Base-by-base conservation (phyloP, 192 early-diverging fungal species). In the Coemansia sp. region DNA sequence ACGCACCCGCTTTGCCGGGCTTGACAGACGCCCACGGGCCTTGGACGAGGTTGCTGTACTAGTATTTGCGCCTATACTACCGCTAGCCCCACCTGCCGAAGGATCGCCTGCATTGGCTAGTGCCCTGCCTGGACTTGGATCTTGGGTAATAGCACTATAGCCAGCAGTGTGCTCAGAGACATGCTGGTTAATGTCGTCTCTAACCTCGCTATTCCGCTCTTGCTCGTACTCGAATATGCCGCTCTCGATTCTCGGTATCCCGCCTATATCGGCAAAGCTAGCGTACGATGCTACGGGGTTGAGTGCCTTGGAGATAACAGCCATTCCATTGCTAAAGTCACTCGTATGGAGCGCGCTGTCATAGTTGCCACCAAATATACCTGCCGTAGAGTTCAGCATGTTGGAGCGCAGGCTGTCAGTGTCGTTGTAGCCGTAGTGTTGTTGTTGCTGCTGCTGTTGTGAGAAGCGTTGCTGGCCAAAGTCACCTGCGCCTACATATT, bases 171-270 rank as follows among this genome's bases (percentile, higher is more conserved):
- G 44, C 45, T 46, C 64, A 14, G 42, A 12, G n/a, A 8, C 32
- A 25, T 39, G 42, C 4, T n/a, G 21, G 31, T 62, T 31, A 25
- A 9, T 17, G 15, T 41, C 31, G 75, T 57, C 85, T 82, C 7
- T 77, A 77, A 37, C 78, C 82, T 12, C 82, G 83, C 44, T 88
- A 71, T 67, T 90, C 80, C 2, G 85, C 82, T 66, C 87, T 87
- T 48, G 87, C 86, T 45, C 88, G 73, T 39, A 87, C 87, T 19
- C 85, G 86, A 65, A 88, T 86, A 8, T 88, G 73, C 61, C 81
- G 86, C 62, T 87, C 76, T 14, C 87, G 85, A 68, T 90, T 72
- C 17, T 87, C 68, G 61, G 31, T 23, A 61, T 10, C n/a, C 73
- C 72, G 37, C 85, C 55, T 25, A 85, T 80, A 39, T 87, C 83